Conservation (phyloP, 2,329 filamentous ascomycete species). For the Ascomycota sp. region DNA sequence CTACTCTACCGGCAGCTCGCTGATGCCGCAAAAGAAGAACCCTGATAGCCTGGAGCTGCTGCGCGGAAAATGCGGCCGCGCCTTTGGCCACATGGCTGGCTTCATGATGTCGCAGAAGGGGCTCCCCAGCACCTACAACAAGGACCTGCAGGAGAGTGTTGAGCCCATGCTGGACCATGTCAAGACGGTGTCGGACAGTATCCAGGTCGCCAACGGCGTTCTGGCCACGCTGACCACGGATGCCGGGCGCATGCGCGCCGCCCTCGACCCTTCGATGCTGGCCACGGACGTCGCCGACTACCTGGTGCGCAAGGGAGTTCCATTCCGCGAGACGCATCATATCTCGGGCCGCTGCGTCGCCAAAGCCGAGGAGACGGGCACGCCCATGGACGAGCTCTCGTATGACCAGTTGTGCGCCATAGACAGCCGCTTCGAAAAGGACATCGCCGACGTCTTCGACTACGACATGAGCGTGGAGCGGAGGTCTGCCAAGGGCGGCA, state of each 20-base stretch:
- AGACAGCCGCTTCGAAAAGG: slow-evolving; percentile 45
- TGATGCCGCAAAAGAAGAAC: slow-evolving; percentile 52
- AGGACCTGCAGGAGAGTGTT: slow-evolving; percentile 72
- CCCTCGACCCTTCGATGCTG: slow-evolving; percentile 65
- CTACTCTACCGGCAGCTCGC: slow-evolving; percentile 51
- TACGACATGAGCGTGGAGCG: slow-evolving; percentile 69
- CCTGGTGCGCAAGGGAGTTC: slow-evolving; percentile 42
- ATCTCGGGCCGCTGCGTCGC: slow-evolving; percentile 43
- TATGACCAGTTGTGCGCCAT: slow-evolving; percentile 44
- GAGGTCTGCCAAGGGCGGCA: slow-evolving; percentile 54
- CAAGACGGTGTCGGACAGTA: slow-evolving; percentile 59
- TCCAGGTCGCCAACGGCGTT: slow-evolving; percentile 65
- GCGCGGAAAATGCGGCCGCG: slow-evolving; percentile 51
- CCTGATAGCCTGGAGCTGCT: slow-evolving; percentile 49
- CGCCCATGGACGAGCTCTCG: slow-evolving; percentile 41
- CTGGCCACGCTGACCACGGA: slow-evolving; percentile 47
- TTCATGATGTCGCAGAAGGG: slow-evolving; percentile 48
- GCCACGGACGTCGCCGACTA: slow-evolving; percentile 48
- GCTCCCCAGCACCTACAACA: slow-evolving; percentile 68
- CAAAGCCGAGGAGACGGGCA: slow-evolving; percentile 4
- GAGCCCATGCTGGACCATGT: slow-evolving; percentile 71
- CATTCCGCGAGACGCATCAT: slow-evolving; percentile 62
- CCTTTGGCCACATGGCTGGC: slow-evolving; percentile 63
- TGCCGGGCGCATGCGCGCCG: slow-evolving; percentile 55
- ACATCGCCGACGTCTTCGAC: slow-evolving; percentile 50